phyloP scores from a whole-genome alignment of 2,329 filamentous ascomycete species.

The Ploettnerulaceae sp. region DNA sequence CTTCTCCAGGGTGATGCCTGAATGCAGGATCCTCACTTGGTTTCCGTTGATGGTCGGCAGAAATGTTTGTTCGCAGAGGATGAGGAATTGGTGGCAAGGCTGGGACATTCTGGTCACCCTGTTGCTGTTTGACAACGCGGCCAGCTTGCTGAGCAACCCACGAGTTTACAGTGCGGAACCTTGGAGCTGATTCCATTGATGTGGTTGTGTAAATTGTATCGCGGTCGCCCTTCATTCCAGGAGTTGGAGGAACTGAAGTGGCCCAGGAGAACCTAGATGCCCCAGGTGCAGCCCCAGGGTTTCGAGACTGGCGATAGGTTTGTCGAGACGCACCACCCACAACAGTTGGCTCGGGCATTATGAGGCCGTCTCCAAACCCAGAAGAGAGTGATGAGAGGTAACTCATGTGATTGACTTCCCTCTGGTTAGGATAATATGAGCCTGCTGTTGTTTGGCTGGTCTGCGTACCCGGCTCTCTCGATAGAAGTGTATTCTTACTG shows the following conservation, averaged over 20 bases:
- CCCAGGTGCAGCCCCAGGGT: conserved; percentile 1
- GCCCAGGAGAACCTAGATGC: conserved; percentile 32
- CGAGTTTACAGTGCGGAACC: conserved; percentile 54
- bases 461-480: conserved; percentile 13
- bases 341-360: conserved; percentile 38
- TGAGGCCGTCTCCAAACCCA: conserved; percentile 58
- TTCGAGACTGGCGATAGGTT: conserved; percentile 22
- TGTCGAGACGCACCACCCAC: conserved; percentile 12
- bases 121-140: conserved; percentile 45
- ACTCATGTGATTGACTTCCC: conserved; percentile 27
- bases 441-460: conserved; percentile 23
- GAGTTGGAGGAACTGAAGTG: conserved; percentile 13
- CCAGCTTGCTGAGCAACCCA: conserved; percentile 63
- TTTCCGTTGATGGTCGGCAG: conserved; percentile 25
- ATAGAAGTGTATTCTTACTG: not conserved
- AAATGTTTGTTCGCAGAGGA: conserved; percentile 10
- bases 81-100: conserved; percentile 28
- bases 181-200: conserved; percentile 38
- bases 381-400: conserved; percentile 58
- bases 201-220: conserved; percentile 32
- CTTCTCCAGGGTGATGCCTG: conserved; percentile 31
- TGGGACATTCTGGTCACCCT: conserved; percentile 33
- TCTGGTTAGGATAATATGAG: conserved; percentile 23
- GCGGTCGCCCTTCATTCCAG: conserved; percentile 22
- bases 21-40: conserved; percentile 31